Evolutionary conservation across 164 flowering plant genomes (phyloP).

Genomic region (Stephania yunnanensis): DNA sequence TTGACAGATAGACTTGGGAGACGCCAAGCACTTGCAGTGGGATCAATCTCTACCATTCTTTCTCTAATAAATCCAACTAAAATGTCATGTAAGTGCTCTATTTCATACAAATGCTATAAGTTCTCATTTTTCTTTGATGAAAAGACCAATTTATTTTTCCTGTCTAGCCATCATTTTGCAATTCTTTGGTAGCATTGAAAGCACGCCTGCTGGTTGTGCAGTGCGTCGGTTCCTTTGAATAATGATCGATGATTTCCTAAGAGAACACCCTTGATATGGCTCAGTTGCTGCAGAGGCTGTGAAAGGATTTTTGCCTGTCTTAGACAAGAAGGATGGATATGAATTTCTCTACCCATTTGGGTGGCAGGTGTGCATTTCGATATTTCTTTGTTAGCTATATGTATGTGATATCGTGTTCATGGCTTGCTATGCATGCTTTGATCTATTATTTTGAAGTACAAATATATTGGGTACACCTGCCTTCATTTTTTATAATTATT

Average conservation of each 20-base stretch:
- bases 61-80: conserved; percentile 32
- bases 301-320: conserved; percentile 66
- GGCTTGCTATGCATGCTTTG: not conserved
- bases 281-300: conserved; percentile 95
- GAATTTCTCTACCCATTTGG: conserved; percentile 83
- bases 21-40: conserved; percentile 50
- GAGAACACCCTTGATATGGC: conserved; percentile 68
- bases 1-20: conserved; percentile 49
- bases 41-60: conserved; percentile 41
- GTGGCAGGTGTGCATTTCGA: conserved; percentile 64
- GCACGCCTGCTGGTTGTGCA: conserved; percentile 43
- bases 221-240: conserved; percentile 37
- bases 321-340: conserved; percentile 82
- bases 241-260: conserved; percentile 51
- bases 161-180: conserved; percentile 1
- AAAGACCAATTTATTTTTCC: not conserved
- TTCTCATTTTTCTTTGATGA: not conserved
- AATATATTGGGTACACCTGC: not conserved
- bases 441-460: not conserved
- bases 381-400: conserved; percentile 1
- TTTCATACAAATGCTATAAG: not conserved
- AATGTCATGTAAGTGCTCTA: conserved; percentile 44
- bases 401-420: not conserved
- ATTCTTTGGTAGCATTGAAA: conserved; percentile 30
- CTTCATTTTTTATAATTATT: not conserved